Conservation (phyloP, 768 basidiomycete species). For the Hortiboletus campestris region DNA sequence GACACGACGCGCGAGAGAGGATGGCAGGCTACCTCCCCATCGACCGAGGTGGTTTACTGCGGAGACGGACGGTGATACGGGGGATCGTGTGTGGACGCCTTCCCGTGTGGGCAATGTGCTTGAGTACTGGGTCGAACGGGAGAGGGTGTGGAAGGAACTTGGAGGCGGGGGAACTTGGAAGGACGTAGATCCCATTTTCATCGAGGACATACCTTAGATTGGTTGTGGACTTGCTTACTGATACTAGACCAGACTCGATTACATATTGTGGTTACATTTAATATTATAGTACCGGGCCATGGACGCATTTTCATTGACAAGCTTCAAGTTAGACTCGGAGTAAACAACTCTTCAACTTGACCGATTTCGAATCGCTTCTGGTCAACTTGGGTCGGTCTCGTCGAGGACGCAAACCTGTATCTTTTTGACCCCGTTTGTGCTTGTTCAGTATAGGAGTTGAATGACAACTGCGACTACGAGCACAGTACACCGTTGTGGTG, state of each 20-base stretch:
- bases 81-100: conserved; percentile 87
- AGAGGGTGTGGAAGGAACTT: conserved; percentile 53
- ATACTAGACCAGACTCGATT: conserved; percentile 5
- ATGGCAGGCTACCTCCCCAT: conserved; percentile 69
- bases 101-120: conserved; percentile 47
- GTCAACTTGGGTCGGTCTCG: too few species aligned
- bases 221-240: neutral
- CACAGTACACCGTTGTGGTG: too few species aligned
- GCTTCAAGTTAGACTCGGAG: too few species aligned
- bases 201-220: conserved; percentile 48
- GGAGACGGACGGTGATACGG: conserved; percentile 82
- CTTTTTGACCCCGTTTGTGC: too few species aligned
- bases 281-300: neutral
- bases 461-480: too few species aligned
- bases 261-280: neutral
- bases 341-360: too few species aligned
- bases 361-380: too few species aligned
- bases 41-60: conserved; percentile 85
- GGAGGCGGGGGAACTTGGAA: conserved; percentile 47
- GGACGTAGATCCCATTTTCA: conserved; percentile 79
- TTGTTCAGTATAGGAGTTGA: too few species aligned
- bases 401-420: too few species aligned
- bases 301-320: too few species aligned
- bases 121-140: conserved; percentile 85
- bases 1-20: conserved; percentile 73